Evolutionary conservation across 2,329 filamentous ascomycete species (phyloP).

Genomic region (Ambrosiella xylebori): DNA sequence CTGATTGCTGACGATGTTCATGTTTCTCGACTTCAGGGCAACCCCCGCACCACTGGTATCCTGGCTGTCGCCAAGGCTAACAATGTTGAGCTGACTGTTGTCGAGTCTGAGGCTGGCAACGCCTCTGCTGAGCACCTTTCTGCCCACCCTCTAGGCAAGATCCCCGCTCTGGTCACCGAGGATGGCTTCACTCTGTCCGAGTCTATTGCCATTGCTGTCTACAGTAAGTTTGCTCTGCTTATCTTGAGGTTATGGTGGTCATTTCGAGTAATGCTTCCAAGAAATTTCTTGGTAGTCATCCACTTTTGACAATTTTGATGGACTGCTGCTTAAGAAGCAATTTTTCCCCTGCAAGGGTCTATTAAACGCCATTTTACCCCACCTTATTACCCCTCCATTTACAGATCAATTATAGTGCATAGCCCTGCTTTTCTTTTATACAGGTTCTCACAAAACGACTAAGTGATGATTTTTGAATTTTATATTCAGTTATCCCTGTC

Average conservation of each 20-base stretch:
- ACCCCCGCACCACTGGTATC: slow-evolving; percentile 77
- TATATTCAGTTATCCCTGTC: slow-evolving; percentile 14
- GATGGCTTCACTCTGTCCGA: slow-evolving; percentile 85
- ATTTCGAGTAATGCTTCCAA: neutral
- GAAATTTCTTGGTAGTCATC: neutral
- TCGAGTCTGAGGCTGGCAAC: slow-evolving; percentile 50
- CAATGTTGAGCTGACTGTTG: slow-evolving; percentile 75
- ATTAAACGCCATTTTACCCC: neutral
- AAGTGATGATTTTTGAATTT: slow-evolving; percentile 13
- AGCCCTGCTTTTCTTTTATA: neutral
- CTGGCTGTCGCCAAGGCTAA: slow-evolving; percentile 95
- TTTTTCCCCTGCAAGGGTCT: neutral
- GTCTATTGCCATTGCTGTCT: slow-evolving; percentile 89
- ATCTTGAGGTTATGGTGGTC: neutral
- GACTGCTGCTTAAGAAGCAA: neutral
- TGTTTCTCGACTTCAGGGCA: slow-evolving; percentile 40
- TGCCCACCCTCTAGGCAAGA: slow-evolving; percentile 73
- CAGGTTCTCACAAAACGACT: neutral
- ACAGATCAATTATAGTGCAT: neutral
- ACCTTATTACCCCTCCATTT: neutral
- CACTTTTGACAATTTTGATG: neutral
- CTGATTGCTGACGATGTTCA: slow-evolving; percentile 19
- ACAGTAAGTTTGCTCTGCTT: slow-evolving; percentile 52
- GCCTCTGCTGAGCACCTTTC: slow-evolving; percentile 63
- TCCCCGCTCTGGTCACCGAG: slow-evolving; percentile 80